Percentiles rank a stretch among this genome's conserved stretches.
Evolutionary conservation across 192 early-diverging fungal genomes (phyloP).

Genomic region (Coemansia sp.): DNA sequence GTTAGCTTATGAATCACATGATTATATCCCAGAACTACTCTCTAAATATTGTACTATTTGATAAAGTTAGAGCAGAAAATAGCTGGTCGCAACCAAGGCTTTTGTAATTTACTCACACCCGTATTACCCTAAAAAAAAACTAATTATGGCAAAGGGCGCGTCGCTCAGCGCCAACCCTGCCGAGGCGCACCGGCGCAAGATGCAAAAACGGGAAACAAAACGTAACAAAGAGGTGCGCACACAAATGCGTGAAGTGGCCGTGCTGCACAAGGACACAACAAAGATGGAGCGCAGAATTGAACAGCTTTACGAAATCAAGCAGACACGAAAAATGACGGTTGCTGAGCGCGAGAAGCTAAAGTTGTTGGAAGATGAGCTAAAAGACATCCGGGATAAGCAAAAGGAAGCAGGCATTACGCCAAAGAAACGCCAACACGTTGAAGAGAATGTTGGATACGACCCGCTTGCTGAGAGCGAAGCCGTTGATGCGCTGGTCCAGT

Average conservation of each 20-base stretch:
- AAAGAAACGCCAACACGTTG: not conserved
- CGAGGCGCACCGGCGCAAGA: slow-evolving; percentile 28
- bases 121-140: too few species aligned
- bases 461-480: slow-evolving; percentile 25
- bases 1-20: not conserved
- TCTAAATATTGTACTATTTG: too few species aligned
- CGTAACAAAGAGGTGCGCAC: slow-evolving; percentile 49
- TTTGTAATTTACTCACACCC: too few species aligned
- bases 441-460: slow-evolving; percentile 29
- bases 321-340: slow-evolving; percentile 35
- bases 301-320: slow-evolving; percentile 23
- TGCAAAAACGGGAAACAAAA: slow-evolving; percentile 42
- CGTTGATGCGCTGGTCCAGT: slow-evolving; percentile 4
- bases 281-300: slow-evolving; percentile 48
- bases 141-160: slow-evolving; percentile 31
- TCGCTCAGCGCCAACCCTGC: slow-evolving; percentile 35
- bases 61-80: too few species aligned
- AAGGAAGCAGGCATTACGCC: slow-evolving; percentile 36
- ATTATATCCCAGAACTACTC: not conserved
- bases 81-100: too few species aligned
- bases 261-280: slow-evolving; percentile 35
- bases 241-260: slow-evolving; percentile 35
- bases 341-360: slow-evolving; percentile 40
- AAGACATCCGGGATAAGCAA: slow-evolving; percentile 30
- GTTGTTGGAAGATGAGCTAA: slow-evolving; percentile 29